A percentile compares a stretch with the other conserved stretches of the same genome.
Evolutionary conservation across 768 basidiomycete genomes (phyloP).

Genomic region (Gymnopilus junonius): DNA sequence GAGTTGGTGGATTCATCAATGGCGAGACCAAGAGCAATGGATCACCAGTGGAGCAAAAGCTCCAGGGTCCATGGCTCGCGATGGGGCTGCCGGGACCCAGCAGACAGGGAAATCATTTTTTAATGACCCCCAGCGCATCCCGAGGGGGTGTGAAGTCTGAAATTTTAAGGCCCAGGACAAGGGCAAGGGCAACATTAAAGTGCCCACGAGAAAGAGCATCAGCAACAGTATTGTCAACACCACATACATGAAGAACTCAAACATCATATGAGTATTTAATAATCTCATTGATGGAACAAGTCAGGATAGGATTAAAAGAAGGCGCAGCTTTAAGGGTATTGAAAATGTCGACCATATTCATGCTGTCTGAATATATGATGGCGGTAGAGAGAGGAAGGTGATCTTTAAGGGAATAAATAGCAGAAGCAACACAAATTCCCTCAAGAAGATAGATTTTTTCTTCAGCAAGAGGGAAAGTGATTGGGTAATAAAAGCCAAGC

Average conservation of each 20-base stretch:
- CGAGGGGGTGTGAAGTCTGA: constrained; percentile 15
- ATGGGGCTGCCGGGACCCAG: constrained; percentile 35
- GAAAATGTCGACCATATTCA: constrained; percentile 39
- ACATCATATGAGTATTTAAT: constrained; percentile 6
- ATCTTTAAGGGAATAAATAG: too few species aligned
- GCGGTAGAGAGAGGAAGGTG: too few species aligned
- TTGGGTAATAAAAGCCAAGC: constrained; percentile 26
- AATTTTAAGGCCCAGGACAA: constrained; percentile 9
- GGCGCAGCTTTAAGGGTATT: constrained; percentile 21
- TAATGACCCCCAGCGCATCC: constrained; percentile 16
- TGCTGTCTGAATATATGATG: constrained; percentile 33
- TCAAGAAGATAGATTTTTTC: neutral
- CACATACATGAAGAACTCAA: constrained; percentile 30
- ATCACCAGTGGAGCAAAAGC: constrained; percentile 29
- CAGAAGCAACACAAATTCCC: too few species aligned
- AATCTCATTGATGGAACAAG: constrained; percentile 17
- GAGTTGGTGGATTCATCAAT: constrained; percentile 14
- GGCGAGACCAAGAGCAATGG: constrained; percentile 27
- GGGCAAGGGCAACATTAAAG: neutral
- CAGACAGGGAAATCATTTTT: neutral
- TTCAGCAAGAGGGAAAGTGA: neutral
- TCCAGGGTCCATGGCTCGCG: constrained; percentile 36
- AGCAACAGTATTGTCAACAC: constrained; percentile 28
- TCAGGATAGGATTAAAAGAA: constrained; percentile 29
- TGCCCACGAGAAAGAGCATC: constrained; percentile 33